phyloP scores from a whole-genome alignment of 2,329 filamentous ascomycete species.

The Blumeria graminis region DNA sequence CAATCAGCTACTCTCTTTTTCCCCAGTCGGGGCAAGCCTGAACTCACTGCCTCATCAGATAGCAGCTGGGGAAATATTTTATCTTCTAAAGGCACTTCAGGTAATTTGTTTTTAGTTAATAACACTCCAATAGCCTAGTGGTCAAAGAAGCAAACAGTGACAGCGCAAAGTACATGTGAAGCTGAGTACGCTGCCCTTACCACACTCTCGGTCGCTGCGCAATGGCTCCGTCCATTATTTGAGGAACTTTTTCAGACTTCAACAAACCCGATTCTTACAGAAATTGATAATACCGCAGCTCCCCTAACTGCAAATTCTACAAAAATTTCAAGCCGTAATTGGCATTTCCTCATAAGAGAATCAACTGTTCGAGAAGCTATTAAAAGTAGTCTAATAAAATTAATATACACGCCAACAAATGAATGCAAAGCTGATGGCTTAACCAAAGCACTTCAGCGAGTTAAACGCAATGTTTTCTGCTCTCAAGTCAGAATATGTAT shows the following conservation, averaged over 20 bases:
- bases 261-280: background rate
- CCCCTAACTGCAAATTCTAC: background rate
- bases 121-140: background rate
- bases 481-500: background rate
- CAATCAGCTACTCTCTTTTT: background rate
- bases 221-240: background rate
- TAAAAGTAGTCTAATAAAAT: background rate
- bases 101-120: background rate
- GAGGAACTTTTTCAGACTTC: background rate
- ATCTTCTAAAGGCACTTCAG: background rate
- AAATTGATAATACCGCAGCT: background rate
- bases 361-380: background rate
- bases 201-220: background rate
- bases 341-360: background rate
- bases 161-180: background rate
- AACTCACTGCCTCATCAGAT: background rate
- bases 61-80: background rate
- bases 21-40: background rate
- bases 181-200: background rate
- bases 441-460: background rate
- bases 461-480: background rate
- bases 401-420: background rate
- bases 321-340: background rate
- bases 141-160: background rate
- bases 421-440: background rate